Conservation (phyloP, 495 filamentous ascomycete genomes). For the Trichoderma asperelloides region DNA sequence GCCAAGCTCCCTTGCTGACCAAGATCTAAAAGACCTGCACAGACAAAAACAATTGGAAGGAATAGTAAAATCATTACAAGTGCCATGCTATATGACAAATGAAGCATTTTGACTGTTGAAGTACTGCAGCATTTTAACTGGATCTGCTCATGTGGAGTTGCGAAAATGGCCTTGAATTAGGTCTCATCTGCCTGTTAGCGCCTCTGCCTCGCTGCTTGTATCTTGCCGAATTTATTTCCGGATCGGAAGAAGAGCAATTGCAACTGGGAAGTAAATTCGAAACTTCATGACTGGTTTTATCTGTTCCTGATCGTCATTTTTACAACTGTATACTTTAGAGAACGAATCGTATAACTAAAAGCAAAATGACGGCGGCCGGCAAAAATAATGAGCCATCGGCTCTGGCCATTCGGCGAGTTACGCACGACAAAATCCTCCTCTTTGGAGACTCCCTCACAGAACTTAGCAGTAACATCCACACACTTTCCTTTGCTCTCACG, state of each 20-base stretch:
- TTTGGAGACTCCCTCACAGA: background rate
- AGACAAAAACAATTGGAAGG: no score
- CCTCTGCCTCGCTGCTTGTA: background rate
- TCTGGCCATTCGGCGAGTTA: background rate
- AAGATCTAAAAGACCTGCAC: no score
- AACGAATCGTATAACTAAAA: background rate
- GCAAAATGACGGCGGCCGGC: background rate
- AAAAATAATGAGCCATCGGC: background rate
- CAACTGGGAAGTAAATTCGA: no score
- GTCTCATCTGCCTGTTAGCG: background rate
- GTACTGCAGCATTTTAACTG: no score
- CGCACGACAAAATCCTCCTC: background rate
- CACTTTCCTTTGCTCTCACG: background rate
- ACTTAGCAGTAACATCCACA: background rate
- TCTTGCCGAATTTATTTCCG: background rate
- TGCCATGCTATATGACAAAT: no score
- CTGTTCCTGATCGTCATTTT: background rate
- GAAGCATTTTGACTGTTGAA: no score
- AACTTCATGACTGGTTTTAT: no score
- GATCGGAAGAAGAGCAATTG: no score
- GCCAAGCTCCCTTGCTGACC: no score
- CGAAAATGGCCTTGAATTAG: no score
- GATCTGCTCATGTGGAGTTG: no score
- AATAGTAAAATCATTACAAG: no score
- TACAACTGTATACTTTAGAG: background rate